Evolutionary conservation across 441 rosid species (phyloP), one percentile per base, ranked within the genome.

Genomic region (Cnidoscolus chayamansa): DNA sequence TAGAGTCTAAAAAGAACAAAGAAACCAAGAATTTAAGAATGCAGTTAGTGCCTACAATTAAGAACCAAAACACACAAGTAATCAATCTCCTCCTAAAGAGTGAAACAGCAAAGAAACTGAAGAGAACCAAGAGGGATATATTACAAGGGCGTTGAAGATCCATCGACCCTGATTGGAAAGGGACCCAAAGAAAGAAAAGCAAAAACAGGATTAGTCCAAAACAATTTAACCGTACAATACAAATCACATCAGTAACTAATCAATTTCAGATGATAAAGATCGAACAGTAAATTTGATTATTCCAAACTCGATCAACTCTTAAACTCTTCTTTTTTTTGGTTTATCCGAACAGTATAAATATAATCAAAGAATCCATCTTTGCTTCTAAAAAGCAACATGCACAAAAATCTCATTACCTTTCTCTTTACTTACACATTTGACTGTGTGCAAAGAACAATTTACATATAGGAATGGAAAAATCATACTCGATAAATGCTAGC

Each of bases 1-100:
- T 96, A 96, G 65, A 96, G 87, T 78, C 99, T 96, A 73, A 54
- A 71, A 70, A 82, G 65, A 82, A 51, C 63, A 74, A 73, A 63
- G 43, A 73, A 63, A 55, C 7, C 65, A 76, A 53, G 25, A 43
- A 75, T 74, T 72, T 16, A 74, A 80, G 45, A 74, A 19, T 50
- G 43, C 11, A 69, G 55, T 68, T 70, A 81, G 65, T 45, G 48
- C 15, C 7, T 20, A 55, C 15, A 70, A 64, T 47, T 60, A 55
- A 66, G 45, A 55, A 56, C 16, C 19, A 59, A 15, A 72, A 74
- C 15, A 58, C n/a, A 64, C 19, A 49, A 67, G 12, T 35, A n/a
- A 73, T 15, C 57, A 70, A 66, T 71, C 15, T 10, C 57, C 67
- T 43, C 58, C 35, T n/a, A 65, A 48, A n/a, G 17, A 62, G 7